phyloP scores from a whole-genome alignment of 129 eudicot species.

The Flaveria sonorensis region DNA sequence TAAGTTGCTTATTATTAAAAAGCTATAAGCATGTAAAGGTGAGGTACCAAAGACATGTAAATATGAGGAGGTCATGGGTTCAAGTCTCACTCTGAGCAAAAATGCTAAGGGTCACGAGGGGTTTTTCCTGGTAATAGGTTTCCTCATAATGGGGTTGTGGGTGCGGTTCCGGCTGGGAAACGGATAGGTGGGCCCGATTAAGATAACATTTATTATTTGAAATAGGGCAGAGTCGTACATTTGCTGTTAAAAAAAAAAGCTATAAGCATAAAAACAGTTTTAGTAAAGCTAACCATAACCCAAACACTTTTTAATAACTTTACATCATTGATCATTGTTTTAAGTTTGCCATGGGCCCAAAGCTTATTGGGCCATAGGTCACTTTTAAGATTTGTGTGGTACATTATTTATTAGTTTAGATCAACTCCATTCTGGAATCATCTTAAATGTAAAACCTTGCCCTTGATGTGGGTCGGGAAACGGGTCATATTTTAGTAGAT shows the following conservation, averaged over 20 bases:
- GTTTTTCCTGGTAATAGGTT: no score
- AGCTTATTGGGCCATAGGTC: not conserved
- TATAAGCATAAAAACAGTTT: no score
- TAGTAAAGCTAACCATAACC: not conserved
- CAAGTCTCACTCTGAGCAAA: no score
- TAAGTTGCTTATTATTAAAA: not conserved
- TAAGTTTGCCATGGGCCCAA: not conserved
- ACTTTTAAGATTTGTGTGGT: not conserved
- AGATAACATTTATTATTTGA: no score
- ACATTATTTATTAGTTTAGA: not conserved
- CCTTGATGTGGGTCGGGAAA: not conserved
- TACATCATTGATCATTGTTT: not conserved
- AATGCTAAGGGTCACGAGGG: no score
- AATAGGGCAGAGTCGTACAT: no score
- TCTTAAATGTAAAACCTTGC: not conserved
- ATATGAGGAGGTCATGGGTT: no score
- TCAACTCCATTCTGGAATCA: not conserved
- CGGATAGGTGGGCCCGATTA: no score
- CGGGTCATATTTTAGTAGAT: not conserved
- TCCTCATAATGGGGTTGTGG: no score
- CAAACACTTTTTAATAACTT: not conserved
- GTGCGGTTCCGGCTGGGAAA: no score
- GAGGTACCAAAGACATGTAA: no score
- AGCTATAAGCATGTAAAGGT: not conserved
- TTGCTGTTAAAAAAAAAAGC: no score